These are phyloP conservation scores for Lasiosphaeriaceae sp. DNA, from an alignment of 495 filamentous ascomycete genomes.

Conservation along the genomic window DNA sequence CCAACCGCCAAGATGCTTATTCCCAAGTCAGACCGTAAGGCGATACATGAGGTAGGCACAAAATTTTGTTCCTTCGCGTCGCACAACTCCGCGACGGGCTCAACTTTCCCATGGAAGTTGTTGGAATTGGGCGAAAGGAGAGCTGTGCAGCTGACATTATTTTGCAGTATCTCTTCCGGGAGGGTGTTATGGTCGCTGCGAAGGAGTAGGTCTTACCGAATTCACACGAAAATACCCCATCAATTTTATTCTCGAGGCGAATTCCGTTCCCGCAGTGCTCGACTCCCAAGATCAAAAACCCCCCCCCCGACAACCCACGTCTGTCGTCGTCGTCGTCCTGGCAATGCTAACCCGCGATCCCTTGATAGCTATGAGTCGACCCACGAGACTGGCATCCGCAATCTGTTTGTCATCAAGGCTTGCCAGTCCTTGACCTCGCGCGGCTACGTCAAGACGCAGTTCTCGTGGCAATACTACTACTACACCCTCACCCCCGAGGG, in stretches of 20 bases:
- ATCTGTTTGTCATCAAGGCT: slow-evolving; percentile 98
- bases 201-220: slow-evolving; percentile 61
- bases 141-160: slow-evolving; percentile 31
- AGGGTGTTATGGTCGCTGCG: slow-evolving; percentile 98
- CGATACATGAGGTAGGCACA: slow-evolving; percentile 76
- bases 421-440: slow-evolving; percentile 95
- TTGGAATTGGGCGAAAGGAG: neutral
- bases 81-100: neutral
- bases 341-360: slow-evolving; percentile 21
- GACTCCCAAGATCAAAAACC: slow-evolving; percentile 59
- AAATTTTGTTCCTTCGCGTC: slow-evolving; percentile 4
- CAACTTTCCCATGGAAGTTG: neutral
- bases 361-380: slow-evolving; percentile 32
- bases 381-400: slow-evolving; percentile 66
- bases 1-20: slow-evolving; percentile 78
- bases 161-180: slow-evolving; percentile 94
- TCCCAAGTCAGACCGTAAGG: slow-evolving; percentile 99
- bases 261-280: slow-evolving; percentile 53
- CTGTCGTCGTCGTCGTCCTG: neutral
- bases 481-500: slow-evolving; percentile 99
- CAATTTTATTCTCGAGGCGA: neutral
- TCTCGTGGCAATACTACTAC: slow-evolving; percentile 99
- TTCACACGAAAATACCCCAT: slow-evolving; percentile 7
- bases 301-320: neutral
- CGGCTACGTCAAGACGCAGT: slow-evolving; percentile 98